Evolutionary conservation across 179 eudicot species (phyloP).

Genomic region (Vitellaria paradoxa): DNA sequence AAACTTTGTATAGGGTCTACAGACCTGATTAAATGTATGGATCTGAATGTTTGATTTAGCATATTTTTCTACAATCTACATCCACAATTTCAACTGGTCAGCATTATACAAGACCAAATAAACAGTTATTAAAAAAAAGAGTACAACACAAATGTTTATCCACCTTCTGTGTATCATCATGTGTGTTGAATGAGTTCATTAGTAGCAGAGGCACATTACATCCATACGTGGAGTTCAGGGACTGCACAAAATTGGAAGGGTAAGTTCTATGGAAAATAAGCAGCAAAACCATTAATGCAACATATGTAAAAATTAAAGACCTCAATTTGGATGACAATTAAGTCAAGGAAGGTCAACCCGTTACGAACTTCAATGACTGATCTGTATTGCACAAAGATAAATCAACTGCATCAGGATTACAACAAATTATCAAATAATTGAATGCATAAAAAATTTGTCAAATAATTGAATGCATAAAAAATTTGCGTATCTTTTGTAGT

Average conservation of each 20-base stretch:
- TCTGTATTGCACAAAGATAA: constrained; percentile 31
- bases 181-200: constrained; percentile 99
- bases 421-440: background rate
- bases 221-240: constrained; percentile 78
- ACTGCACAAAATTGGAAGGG: constrained; percentile 32
- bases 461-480: background rate
- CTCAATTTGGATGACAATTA: constrained; percentile 93
- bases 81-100: constrained; percentile 18
- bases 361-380: constrained; percentile 98
- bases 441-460: background rate
- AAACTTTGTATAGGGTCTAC: constrained; percentile 9
- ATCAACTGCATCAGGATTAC: background rate
- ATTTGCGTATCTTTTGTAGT: background rate
- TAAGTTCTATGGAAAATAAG: constrained; percentile 7
- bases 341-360: constrained; percentile 88
- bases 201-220: constrained; percentile 89
- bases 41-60: constrained; percentile 68
- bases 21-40: constrained; percentile 96
- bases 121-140: background rate
- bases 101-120: constrained; percentile 10
- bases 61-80: constrained; percentile 89
- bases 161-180: constrained; percentile 95
- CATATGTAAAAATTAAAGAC: constrained; percentile 22
- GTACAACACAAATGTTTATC: background rate
- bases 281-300: background rate